Conservation (phyloP, 2,329 filamentous ascomycete genomes). For the Sporothrix luriei region DNA sequence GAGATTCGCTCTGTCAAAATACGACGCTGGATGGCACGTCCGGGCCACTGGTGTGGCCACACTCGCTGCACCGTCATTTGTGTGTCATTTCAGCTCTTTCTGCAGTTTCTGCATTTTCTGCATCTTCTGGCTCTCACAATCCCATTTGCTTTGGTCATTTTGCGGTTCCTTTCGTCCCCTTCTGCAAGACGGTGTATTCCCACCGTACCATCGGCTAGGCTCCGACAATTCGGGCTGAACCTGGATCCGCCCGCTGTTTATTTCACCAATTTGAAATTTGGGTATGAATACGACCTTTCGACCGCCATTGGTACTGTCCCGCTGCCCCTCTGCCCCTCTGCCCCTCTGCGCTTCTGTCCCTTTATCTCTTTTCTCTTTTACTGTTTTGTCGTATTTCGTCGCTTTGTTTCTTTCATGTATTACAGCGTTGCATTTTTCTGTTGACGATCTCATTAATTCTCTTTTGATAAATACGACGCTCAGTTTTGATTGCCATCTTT, state of each 20-base stretch:
- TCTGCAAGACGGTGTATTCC: slow-evolving; percentile 17
- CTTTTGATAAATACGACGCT: neutral
- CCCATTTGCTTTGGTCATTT: neutral
- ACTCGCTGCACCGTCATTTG: slow-evolving; percentile 16
- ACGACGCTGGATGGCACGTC: slow-evolving; percentile 18
- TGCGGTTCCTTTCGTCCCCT: neutral
- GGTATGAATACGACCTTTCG: slow-evolving; percentile 3
- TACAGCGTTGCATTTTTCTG: slow-evolving; percentile 10
- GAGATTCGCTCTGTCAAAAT: neutral
- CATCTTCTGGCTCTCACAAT: neutral
- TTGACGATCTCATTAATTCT: slow-evolving; percentile 1
- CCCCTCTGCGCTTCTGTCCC: neutral
- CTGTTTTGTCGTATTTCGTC: slow-evolving; percentile 1
- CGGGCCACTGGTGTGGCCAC: neutral
- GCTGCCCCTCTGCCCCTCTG: neutral
- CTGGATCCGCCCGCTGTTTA: slow-evolving; percentile 7
- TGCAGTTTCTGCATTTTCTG: neutral
- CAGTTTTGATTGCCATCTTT: neutral
- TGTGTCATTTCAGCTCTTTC: slow-evolving; percentile 26
- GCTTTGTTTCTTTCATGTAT: slow-evolving; percentile 12
- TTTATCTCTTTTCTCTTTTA: neutral
- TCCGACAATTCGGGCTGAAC: slow-evolving; percentile 1
- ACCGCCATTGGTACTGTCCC: neutral
- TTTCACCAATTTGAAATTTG: neutral
- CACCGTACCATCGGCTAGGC: slow-evolving; percentile 6